A percentile compares a stretch with the other conserved stretches of the same genome.
phyloP scores from a whole-genome alignment of 306 rosid genomes.

The Canavalia gladiata region DNA sequence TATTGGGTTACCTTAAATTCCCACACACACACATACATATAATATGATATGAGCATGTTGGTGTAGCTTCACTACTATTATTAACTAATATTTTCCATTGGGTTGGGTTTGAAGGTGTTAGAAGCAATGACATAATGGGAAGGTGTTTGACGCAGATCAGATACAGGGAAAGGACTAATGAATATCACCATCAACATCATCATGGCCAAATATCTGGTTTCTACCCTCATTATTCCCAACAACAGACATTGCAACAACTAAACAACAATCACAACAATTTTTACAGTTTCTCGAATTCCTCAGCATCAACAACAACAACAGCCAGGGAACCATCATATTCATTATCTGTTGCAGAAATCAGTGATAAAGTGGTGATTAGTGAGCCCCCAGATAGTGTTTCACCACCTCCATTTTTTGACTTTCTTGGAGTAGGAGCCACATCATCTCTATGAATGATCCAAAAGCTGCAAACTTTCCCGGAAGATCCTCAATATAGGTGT shows the following conservation, averaged over 20 bases:
- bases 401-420: constrained; percentile 81
- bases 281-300: constrained; percentile 52
- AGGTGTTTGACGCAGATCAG: constrained; percentile 42
- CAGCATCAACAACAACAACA: constrained; percentile 34
- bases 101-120: constrained; percentile 51
- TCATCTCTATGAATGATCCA: constrained; percentile 48
- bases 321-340: constrained; percentile 56
- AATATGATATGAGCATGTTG: neutral
- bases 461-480: constrained; percentile 55
- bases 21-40: too few species aligned
- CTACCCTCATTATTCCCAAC: constrained; percentile 48
- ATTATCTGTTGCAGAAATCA: constrained; percentile 38
- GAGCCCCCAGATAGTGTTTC: constrained; percentile 49
- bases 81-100: neutral
- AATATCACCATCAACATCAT: constrained; percentile 10
- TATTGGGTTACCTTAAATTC: neutral
- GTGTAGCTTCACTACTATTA: neutral
- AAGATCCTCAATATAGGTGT: constrained; percentile 59
- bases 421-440: constrained; percentile 95
- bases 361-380: constrained; percentile 41
- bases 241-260: constrained; percentile 51
- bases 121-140: constrained; percentile 48
- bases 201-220: constrained; percentile 28
- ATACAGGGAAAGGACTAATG: constrained; percentile 53
- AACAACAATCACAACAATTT: constrained; percentile 40